Conservation (phyloP, 2,329 filamentous ascomycete genomes). For the Botrytis fragariae region DNA sequence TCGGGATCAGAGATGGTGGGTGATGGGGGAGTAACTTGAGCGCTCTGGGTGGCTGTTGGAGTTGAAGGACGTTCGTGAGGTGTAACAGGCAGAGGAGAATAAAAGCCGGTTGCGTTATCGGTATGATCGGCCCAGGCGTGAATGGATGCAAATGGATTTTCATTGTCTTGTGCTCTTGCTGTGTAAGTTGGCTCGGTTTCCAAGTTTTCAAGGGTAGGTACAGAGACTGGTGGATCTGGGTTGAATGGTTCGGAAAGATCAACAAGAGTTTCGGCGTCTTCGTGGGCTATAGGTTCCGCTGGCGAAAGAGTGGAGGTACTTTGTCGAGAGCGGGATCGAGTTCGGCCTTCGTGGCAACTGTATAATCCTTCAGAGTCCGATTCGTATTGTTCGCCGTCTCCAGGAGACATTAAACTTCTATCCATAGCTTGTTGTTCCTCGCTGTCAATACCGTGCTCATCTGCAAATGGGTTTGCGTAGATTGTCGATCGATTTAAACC, state of each 20-base stretch:
- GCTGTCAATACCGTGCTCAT: slow-evolving; percentile 38
- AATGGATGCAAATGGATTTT: slow-evolving; percentile 55
- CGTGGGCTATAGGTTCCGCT: neutral
- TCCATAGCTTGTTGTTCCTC: slow-evolving; percentile 46
- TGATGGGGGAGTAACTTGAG: slow-evolving; percentile 26
- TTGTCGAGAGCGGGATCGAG: slow-evolving; percentile 21
- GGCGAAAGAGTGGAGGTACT: slow-evolving; percentile 30
- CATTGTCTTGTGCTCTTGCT: slow-evolving; percentile 53
- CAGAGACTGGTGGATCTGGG: slow-evolving; percentile 31
- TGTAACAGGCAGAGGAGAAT: slow-evolving; percentile 57
- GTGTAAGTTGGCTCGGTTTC: slow-evolving; percentile 40
- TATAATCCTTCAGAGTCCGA: slow-evolving; percentile 51
- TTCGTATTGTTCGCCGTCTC: slow-evolving; percentile 48
- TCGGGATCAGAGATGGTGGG: slow-evolving; percentile 32
- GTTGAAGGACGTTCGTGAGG: slow-evolving; percentile 38
- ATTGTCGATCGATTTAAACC: slow-evolving; percentile 46
- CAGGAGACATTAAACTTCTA: slow-evolving; percentile 31
- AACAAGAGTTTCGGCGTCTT: slow-evolving; percentile 31
- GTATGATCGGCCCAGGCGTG: slow-evolving; percentile 59
- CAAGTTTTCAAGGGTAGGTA: slow-evolving; percentile 29
- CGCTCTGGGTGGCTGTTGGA: slow-evolving; percentile 25
- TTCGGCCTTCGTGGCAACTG: slow-evolving; percentile 27
- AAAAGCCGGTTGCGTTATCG: slow-evolving; percentile 47
- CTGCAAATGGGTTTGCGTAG: slow-evolving; percentile 58
- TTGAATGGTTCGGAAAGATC: slow-evolving; percentile 33